Base-by-base conservation (phyloP, 2,329 filamentous ascomycete species). In the Zalaria sp. region DNA sequence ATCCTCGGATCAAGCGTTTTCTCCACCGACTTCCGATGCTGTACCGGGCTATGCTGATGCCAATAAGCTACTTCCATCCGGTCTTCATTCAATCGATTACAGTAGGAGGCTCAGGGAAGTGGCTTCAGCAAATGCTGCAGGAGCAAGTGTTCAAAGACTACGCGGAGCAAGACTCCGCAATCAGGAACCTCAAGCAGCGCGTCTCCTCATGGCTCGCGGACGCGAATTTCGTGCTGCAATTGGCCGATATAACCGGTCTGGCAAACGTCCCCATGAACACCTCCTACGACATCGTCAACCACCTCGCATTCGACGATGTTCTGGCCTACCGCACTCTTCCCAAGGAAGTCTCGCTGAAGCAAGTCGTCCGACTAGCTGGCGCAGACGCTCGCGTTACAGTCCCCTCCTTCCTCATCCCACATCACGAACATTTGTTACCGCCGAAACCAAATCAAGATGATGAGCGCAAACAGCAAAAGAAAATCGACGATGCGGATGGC, bases 391-490 rank as follows among this genome's bases (percentile, higher is more conserved):
- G 62, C 0, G 62, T 73, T 38, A 57, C 58, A 3, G 58, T 74
- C 6, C 71, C 71, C 0, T 62, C 58, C 4, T 71, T 63, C 47
- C 52, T 75, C 1, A 58, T 74, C 4, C 71, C 71, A 4, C 71
- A 72, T 47, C 71, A 74, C 47, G 70, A 73, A 44, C 71, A 73
- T 49, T 54, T 73, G 4, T 50, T 73, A 8, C 71, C 71, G 5
- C 45, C 55, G 0, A 51, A 53, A 11, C 61, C 64, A 1, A 64
- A 62, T 3, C n/a, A 43, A 2, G 44, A 57, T 27, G 54, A 59
- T 18, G 47, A 57, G 35, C 27, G 54, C 36, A 51, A 60, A 9
- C 52, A 62, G 5, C 55, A 63, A 37, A 51, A 59, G 4, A 56
- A 62, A 10, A 56, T 69, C 6, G 53, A 61, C 4, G 53, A 67